A percentile compares a stretch with the other conserved stretches of the same genome.
phyloP scores from a whole-genome alignment of 2,329 filamentous ascomycete species.

The Cylindrodendrum hubeiense region DNA sequence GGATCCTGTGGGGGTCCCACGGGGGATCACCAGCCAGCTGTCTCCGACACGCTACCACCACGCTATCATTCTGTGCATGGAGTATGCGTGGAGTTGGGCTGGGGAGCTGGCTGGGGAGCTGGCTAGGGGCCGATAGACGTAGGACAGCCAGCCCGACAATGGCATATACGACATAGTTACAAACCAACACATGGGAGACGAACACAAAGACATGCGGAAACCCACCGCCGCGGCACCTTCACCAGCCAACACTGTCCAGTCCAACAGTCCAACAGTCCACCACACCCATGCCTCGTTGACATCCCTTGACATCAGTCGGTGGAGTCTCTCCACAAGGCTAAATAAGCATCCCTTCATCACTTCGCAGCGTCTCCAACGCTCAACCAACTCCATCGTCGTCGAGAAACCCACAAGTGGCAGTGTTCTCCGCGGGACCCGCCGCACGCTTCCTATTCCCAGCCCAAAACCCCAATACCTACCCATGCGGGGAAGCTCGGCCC shows the following conservation, averaged over 20 bases:
- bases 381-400: too few species aligned
- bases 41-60: neutral
- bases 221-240: too few species aligned
- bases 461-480: neutral
- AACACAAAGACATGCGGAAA: too few species aligned
- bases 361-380: neutral
- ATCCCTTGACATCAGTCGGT: neutral
- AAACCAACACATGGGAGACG: too few species aligned
- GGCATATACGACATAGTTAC: too few species aligned
- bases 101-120: too few species aligned
- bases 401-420: conserved; percentile 14
- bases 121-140: too few species aligned
- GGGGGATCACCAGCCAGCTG: neutral
- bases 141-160: too few species aligned
- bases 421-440: neutral
- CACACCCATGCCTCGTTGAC: too few species aligned
- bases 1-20: neutral
- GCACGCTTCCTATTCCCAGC: neutral
- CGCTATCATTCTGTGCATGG: neutral
- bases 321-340: neutral
- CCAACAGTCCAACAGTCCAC: too few species aligned
- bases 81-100: neutral
- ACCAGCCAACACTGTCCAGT: too few species aligned
- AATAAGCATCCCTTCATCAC: neutral
- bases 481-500: conserved; percentile 19